Evolutionary conservation across 2,329 filamentous ascomycete genomes (phyloP), one percentile per base, ranked within the genome.

Genomic region (Colletotrichum tamarilloi): DNA sequence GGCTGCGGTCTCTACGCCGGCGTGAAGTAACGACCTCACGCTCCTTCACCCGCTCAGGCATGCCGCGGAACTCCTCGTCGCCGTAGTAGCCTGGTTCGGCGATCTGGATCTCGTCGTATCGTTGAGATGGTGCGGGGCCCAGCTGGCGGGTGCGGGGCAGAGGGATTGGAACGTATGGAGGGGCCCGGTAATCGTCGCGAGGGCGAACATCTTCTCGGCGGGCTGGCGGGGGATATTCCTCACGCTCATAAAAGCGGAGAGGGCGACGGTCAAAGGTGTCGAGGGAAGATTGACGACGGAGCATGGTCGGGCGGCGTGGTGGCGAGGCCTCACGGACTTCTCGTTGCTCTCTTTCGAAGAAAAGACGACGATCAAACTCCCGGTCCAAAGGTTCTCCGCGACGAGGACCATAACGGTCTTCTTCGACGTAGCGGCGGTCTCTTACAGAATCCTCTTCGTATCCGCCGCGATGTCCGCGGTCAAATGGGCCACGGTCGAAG

Each of bases 191-290:
- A 67, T 92, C 89, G 57, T 89, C 89, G 22, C 88, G 84, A 38
- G 62, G 62, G 62, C 83, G 85, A 75, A 84, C 81, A 72, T 86
- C 88, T 67, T 85, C 84, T 5, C 85, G 81, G 67, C 86, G 82
- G 12, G 85, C 86, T 1, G 91, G 90, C n/a, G 89, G 86, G n/a
- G 88, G 87, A 76, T 92, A 91, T 74, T 93, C 91, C 64, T 91
- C 89, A 24, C 87, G 84, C 55, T 92, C 87, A 67, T 86, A 86
- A 76, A 87, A 85, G 62, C 83, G 83, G 3, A 83, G 79, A 1
- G 94, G 92, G 32, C 91, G 91, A 62, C 95, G 92, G 82, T 98
- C 95, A 80, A 95, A 98, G 0, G 94, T 97, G 81, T 98, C 95
- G 52, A 98, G 87, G 65, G 95, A 97, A 16, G 95, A 97, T 81